Evolutionary conservation across 106 monocot species (phyloP).

Genomic region (Dendrobium chrysotoxum): DNA sequence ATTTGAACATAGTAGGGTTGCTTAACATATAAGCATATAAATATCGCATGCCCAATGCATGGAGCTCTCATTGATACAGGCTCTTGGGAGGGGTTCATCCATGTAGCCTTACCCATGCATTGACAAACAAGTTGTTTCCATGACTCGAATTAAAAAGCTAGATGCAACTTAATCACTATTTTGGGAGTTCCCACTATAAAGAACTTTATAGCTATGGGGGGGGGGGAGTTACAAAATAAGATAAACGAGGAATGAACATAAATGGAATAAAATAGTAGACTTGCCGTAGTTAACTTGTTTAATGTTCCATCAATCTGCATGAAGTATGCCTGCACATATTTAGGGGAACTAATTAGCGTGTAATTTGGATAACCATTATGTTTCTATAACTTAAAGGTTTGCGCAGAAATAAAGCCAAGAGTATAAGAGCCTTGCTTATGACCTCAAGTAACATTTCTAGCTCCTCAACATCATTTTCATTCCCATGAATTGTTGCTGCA

Average conservation of each 20-base stretch:
- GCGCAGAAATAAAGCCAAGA: not conserved
- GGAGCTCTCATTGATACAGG: too few relatives aligned
- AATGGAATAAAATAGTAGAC: not conserved
- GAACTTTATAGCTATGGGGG: not conserved
- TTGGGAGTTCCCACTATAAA: too few relatives aligned
- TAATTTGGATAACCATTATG: not conserved
- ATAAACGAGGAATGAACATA: not conserved
- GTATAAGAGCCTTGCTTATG: not conserved
- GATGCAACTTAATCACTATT: too few relatives aligned
- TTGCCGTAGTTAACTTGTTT: slow-evolving; percentile 87
- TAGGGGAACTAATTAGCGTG: not conserved
- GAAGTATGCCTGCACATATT: slow-evolving; percentile 74
- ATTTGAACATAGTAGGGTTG: too few relatives aligned
- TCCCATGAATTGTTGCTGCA: slow-evolving; percentile 67
- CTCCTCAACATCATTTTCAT: slow-evolving; percentile 95
- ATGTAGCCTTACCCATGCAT: too few relatives aligned
- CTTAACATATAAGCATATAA: too few relatives aligned
- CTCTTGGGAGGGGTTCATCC: too few relatives aligned
- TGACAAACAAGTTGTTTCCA: too few relatives aligned
- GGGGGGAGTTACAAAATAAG: not conserved
- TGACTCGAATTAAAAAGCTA: too few relatives aligned
- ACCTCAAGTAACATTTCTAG: slow-evolving; percentile 98
- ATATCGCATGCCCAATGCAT: too few relatives aligned
- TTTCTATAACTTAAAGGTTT: not conserved
- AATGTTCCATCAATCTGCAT: slow-evolving; percentile 95